Evolutionary conservation across 208 protist genomes (phyloP).

Genomic region (Leishmania arabica): DNA sequence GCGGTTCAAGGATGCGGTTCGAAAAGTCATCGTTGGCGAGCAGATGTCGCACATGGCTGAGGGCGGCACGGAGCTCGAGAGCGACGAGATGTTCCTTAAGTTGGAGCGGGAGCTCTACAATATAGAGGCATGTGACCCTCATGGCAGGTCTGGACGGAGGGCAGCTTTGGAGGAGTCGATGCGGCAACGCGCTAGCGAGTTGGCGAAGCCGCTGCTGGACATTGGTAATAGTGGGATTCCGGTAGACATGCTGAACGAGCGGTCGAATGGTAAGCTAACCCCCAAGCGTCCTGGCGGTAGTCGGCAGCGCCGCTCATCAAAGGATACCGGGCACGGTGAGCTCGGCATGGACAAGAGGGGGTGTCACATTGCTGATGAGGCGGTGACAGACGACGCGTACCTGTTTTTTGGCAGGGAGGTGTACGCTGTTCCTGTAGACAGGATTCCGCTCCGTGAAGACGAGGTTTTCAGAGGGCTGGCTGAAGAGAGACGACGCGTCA

Average conservation of each 20-base stretch:
- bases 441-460: conserved; percentile 58
- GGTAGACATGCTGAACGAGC: conserved; percentile 30
- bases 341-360: conserved; percentile 39
- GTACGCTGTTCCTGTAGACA: conserved; percentile 42
- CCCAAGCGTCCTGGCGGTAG: conserved; percentile 24
- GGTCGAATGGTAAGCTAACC: conserved; percentile 28
- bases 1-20: conserved; percentile 10
- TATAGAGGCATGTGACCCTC: conserved; percentile 36
- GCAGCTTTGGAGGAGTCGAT: conserved; percentile 32
- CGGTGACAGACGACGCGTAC: conserved; percentile 44
- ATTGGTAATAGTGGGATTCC: conserved; percentile 34
- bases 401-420: conserved; percentile 65
- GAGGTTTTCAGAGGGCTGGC: conserved; percentile 53
- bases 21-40: conserved; percentile 7
- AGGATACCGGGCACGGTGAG: conserved; percentile 32
- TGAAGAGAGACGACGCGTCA: conserved; percentile 34
- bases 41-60: conserved; percentile 51
- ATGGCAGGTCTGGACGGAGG: conserved; percentile 29
- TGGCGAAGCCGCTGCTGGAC: conserved; percentile 33
- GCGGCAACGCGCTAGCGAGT: conserved; percentile 19
- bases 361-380: conserved; percentile 41
- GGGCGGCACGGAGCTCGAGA: conserved; percentile 50
- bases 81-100: conserved; percentile 49
- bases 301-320: conserved; percentile 8
- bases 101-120: conserved; percentile 57